phyloP scores from a whole-genome alignment of 140 eudicot species.

The Senecio squalidus region DNA sequence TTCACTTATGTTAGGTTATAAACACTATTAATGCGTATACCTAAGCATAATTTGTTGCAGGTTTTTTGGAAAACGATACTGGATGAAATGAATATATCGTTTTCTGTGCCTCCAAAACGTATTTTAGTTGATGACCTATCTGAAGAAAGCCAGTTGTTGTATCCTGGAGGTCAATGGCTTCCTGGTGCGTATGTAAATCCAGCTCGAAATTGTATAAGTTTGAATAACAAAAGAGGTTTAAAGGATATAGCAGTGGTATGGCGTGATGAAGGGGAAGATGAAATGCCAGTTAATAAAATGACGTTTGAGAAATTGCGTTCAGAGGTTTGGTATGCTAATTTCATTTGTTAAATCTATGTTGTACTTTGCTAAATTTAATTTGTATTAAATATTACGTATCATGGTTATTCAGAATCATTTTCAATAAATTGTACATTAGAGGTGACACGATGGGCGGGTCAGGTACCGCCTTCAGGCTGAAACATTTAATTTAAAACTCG shows the following conservation, averaged over 20 bases:
- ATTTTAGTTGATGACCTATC: slow-evolving; percentile 52
- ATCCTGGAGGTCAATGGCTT: slow-evolving; percentile 96
- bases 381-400: no score
- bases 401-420: no score
- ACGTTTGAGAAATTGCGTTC: slow-evolving; percentile 53
- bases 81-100: slow-evolving; percentile 62
- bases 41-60: slow-evolving; percentile 28
- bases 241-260: slow-evolving; percentile 54
- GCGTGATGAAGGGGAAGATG: slow-evolving; percentile 76
- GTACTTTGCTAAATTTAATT: no score
- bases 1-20: no score
- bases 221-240: slow-evolving; percentile 34
- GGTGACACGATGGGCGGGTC: no score
- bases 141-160: slow-evolving; percentile 29
- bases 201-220: slow-evolving; percentile 56
- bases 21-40: background rate
- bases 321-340: slow-evolving; percentile 62
- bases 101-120: slow-evolving; percentile 55
- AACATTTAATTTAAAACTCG: no score
- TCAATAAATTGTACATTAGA: no score
- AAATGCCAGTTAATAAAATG: slow-evolving; percentile 47
- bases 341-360: no score
- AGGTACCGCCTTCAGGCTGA: no score
- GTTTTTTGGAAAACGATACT: slow-evolving; percentile 64
- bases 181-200: slow-evolving; percentile 68